Conservation (phyloP, 257 asterid genomes). For the Gentiana straminea region DNA sequence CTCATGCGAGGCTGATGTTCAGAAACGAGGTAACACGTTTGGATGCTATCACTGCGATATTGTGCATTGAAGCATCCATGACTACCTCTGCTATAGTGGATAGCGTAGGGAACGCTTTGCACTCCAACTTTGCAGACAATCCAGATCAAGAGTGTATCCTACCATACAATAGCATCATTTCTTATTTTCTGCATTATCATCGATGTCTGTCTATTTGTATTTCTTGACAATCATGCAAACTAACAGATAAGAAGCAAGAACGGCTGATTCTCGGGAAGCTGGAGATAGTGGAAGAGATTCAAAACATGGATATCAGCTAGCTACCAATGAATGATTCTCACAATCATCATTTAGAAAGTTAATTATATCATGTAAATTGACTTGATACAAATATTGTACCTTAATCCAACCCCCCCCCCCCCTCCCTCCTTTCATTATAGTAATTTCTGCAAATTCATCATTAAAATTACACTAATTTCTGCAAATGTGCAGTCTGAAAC, state of each 20-base stretch:
- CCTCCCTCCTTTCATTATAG: too few species aligned
- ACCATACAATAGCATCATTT: slow-evolving; percentile 6
- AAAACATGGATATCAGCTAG: slow-evolving; percentile 7
- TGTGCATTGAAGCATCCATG: slow-evolving; percentile 92
- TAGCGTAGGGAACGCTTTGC: slow-evolving; percentile 83
- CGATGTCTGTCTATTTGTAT: slow-evolving; percentile 5
- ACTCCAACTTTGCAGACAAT: slow-evolving; percentile 76
- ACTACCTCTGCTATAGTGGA: slow-evolving; percentile 91
- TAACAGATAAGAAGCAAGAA: slow-evolving; percentile 76
- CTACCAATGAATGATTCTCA: too few species aligned
- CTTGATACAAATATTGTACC: too few species aligned
- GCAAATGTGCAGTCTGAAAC: not conserved
- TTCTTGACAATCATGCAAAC: slow-evolving; percentile 34
- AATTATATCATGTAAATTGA: too few species aligned
- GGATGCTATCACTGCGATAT: slow-evolving; percentile 88
- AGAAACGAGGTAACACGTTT: slow-evolving; percentile 81
- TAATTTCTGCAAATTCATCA: not conserved
- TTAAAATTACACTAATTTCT: not conserved
- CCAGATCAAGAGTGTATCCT: slow-evolving; percentile 99
- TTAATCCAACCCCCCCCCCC: too few species aligned
- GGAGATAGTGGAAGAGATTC: slow-evolving; percentile 49
- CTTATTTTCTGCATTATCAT: not conserved
- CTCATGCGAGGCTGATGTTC: slow-evolving; percentile 97
- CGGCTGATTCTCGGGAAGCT: slow-evolving; percentile 66
- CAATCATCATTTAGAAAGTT: too few species aligned